Percentiles rank a stretch among this genome's conserved stretches.
phyloP scores from a whole-genome alignment of 768 basidiomycete species.

The Lentinula aciculospora region DNA sequence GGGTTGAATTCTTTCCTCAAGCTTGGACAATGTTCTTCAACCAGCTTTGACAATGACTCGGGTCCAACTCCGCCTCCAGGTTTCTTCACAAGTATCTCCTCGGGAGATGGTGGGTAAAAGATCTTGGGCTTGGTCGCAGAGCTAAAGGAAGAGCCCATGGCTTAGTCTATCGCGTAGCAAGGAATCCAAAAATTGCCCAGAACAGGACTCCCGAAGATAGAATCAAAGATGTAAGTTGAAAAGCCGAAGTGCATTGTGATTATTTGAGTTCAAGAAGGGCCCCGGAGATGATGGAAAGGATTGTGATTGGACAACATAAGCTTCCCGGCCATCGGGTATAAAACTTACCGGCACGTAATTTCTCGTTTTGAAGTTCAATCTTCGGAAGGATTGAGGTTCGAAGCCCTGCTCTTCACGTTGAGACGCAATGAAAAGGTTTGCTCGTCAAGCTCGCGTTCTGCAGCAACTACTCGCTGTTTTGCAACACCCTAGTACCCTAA shows the following conservation, averaged over 20 bases:
- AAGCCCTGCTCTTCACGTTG: too few relatives aligned
- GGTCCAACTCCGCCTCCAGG: background rate
- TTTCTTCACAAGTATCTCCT: background rate
- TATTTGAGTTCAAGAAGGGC: background rate
- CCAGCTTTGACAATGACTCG: background rate
- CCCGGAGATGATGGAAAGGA: background rate
- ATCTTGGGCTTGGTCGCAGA: background rate
- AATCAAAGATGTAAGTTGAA: background rate
- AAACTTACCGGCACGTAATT: too few relatives aligned
- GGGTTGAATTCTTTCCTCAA: constrained; percentile 11
- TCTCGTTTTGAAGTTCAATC: background rate
- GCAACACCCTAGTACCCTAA: background rate
- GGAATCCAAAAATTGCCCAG: background rate
- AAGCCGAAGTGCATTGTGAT: background rate
- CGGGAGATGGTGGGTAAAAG: constrained; percentile 1
- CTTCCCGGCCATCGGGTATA: background rate
- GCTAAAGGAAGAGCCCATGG: constrained; percentile 3
- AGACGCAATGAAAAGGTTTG: too few relatives aligned
- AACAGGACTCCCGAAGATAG: background rate
- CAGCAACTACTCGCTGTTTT: too few relatives aligned
- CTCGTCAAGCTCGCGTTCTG: too few relatives aligned
- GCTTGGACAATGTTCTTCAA: constrained; percentile 7
- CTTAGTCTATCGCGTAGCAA: background rate
- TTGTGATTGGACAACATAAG: background rate
- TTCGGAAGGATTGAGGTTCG: too few relatives aligned